Evolutionary conservation across 345 rosid genomes (phyloP), one percentile per base, ranked within the genome.

Genomic region (Toxicodendron radicans): DNA sequence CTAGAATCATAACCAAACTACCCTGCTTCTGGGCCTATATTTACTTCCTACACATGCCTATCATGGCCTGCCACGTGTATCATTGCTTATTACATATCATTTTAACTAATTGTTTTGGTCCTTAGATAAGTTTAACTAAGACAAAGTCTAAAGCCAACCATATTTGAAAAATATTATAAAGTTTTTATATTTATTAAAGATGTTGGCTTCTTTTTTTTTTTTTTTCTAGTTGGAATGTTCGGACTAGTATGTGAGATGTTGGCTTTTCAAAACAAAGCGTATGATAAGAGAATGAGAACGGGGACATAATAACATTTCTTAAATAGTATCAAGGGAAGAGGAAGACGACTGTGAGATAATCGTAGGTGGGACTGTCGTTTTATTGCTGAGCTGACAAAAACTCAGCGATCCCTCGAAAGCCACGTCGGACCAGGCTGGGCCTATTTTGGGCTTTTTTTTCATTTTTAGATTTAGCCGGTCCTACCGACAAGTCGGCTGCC

Each of bases 381-480:
- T 65, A 23, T 58, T 18, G 60, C 59, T 43, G 69, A 73, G 73
- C 48, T 51, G 61, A 32, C 13, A 16, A 61, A 60, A 30, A 38
- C 69, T 51, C 69, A 33, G 38, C 58, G 14, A 59, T 59, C 49
- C 57, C 72, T 83, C 65, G 75, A 52, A 49, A 23, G 79, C 81
- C 87, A 84, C 81, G 83, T 84, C 53, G 13, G 78, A 72, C 56
- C 58, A 18, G 66, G 9, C 8, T 5, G 75, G 76, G 53, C 59
- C 65, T 10, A 9, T 69, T 65, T 27, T 3, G 27, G 41, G 0
- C 0, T 27, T 70, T 66, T 60, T 73, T 32, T 4, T 16, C 10
- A 2, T 56, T 65, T 60, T 56, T 17, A 27, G 79, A 75, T 71
- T 45, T 45, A 1, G 27, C 18, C 2, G 58, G 67, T 54, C 54